Percentiles rank a stretch among this genome's conserved stretches.
Conservation (phyloP, 306 rosid genomes). For the Quercus engelmannii region DNA sequence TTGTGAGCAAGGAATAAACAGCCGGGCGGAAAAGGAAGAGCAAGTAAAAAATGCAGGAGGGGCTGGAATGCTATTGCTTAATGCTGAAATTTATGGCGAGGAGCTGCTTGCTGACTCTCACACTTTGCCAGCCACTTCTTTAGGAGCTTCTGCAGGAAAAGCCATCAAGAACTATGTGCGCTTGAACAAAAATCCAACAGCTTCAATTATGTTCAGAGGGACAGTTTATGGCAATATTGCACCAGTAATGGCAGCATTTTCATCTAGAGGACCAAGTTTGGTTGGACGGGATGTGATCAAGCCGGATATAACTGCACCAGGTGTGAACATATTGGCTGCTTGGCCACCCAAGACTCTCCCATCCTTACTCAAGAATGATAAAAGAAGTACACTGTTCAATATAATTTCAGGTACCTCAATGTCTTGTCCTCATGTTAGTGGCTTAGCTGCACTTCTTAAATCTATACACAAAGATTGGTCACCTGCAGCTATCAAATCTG, state of each 20-base stretch:
- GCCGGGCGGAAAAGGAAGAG: slow-evolving; percentile 54
- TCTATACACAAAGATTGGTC: slow-evolving; percentile 56
- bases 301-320: slow-evolving; percentile 80
- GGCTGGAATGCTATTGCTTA: slow-evolving; percentile 56
- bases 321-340: slow-evolving; percentile 75
- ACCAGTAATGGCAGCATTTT: slow-evolving; percentile 64
- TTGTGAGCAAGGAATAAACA: slow-evolving; percentile 51
- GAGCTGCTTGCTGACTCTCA: slow-evolving; percentile 69
- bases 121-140: slow-evolving; percentile 55
- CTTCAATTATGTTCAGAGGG: slow-evolving; percentile 48
- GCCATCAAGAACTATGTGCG: slow-evolving; percentile 27
- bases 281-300: slow-evolving; percentile 53
- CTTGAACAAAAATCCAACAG: slow-evolving; percentile 29
- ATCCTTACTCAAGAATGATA: slow-evolving; percentile 37
- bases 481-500: slow-evolving; percentile 70
- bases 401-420: slow-evolving; percentile 78
- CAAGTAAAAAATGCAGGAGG: slow-evolving; percentile 59
- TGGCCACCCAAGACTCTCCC: slow-evolving; percentile 63
- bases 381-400: slow-evolving; percentile 52
- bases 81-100: slow-evolving; percentile 46
- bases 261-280: slow-evolving; percentile 66
- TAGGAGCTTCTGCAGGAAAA: slow-evolving; percentile 53
- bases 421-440: slow-evolving; percentile 86
- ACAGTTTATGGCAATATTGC: slow-evolving; percentile 52
- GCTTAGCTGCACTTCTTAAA: slow-evolving; percentile 54